Percentiles rank a stretch among this genome's conserved stretches.
phyloP scores from a whole-genome alignment of 2,329 filamentous ascomycete species.

The Diaporthe sp. region DNA sequence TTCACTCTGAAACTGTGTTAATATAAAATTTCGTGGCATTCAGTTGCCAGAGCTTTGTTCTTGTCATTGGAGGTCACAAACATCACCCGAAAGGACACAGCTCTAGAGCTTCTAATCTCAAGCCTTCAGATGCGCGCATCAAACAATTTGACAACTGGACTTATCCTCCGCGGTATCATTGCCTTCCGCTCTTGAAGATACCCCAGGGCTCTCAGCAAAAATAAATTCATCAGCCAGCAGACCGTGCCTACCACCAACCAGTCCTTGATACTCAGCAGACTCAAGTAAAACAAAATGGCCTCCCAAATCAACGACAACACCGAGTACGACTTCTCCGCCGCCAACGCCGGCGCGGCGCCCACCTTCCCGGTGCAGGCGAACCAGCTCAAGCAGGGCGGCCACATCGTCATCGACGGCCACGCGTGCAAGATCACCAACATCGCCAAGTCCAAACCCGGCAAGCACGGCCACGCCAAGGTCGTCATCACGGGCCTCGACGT shows the following conservation, averaged over 20 bases:
- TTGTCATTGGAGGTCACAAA: neutral
- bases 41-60: neutral
- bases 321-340: neutral
- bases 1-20: neutral
- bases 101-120: neutral
- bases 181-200: conserved; percentile 2
- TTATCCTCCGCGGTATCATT: conserved; percentile 9
- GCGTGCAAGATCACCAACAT: conserved; percentile 20
- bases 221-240: neutral
- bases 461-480: conserved; percentile 22
- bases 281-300: neutral
- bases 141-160: neutral
- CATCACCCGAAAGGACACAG: neutral
- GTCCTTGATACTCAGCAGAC: no score
- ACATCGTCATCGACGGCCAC: neutral
- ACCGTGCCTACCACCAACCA: neutral
- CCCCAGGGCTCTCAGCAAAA: neutral
- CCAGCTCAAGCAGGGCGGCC: conserved; percentile 14
- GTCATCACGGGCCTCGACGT: conserved; percentile 1
- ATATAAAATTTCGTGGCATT: neutral
- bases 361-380: conserved; percentile 16
- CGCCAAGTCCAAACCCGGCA: conserved; percentile 11
- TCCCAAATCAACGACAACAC: conserved; percentile 16
- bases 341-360: conserved; percentile 1
- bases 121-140: neutral